phyloP scores from a whole-genome alignment of 1,139 yeast species.

The Protomyces pachydermus region DNA sequence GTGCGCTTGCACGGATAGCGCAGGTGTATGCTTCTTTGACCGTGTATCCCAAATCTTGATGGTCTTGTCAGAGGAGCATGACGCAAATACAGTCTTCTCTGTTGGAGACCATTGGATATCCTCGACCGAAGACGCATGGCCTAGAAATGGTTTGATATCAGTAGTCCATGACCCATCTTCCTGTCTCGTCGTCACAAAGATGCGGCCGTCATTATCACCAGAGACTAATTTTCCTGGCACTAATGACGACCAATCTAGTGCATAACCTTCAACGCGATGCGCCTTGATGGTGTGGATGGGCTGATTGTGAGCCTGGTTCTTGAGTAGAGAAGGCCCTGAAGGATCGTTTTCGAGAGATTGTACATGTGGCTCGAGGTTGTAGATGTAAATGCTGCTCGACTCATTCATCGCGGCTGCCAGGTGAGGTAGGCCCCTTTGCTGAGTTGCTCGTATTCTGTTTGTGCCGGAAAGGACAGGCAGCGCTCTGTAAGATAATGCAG shows the following conservation, averaged over 20 bases:
- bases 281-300: constrained; percentile 78
- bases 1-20: constrained; percentile 79
- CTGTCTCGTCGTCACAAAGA: constrained; percentile 62
- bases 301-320: constrained; percentile 70
- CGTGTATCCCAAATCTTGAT: constrained; percentile 96
- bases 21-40: constrained; percentile 76
- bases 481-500: constrained; percentile 77
- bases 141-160: constrained; percentile 67
- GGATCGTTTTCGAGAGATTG: constrained; percentile 82
- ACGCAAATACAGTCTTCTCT: constrained; percentile 87
- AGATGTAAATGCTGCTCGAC: constrained; percentile 80
- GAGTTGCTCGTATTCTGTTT: constrained; percentile 74
- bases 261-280: constrained; percentile 98
- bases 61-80: constrained; percentile 88
- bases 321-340: constrained; percentile 38
- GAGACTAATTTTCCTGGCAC: constrained; percentile 64
- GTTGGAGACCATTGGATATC: constrained; percentile 96
- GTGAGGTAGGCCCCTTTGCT: constrained; percentile 38
- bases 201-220: constrained; percentile 55
- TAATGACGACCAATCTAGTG: constrained; percentile 89
- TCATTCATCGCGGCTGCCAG: constrained; percentile 86
- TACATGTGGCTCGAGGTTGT: constrained; percentile 72
- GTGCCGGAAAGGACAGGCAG: constrained; percentile 77
- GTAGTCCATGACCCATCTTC: constrained; percentile 74
- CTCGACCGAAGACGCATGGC: constrained; percentile 65